Percentiles rank a stretch among this genome's conserved stretches.
Evolutionary conservation across 257 asterid genomes (phyloP).

Genomic region (Buddleja alternifolia): DNA sequence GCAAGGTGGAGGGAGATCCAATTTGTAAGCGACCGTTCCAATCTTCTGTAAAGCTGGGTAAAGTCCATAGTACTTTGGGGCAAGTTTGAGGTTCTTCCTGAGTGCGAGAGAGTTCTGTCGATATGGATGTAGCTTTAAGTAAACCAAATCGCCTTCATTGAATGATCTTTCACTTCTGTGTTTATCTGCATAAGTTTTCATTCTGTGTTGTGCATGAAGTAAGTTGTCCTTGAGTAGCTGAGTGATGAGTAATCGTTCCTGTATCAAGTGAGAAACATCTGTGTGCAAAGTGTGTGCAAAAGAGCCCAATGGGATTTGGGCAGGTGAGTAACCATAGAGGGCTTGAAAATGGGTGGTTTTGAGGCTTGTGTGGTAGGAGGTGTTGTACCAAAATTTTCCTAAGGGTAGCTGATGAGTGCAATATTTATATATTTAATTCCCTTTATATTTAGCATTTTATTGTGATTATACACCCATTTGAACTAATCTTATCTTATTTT

Average conservation of each 20-base stretch:
- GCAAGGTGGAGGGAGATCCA: neutral
- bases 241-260: neutral
- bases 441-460: too few species aligned
- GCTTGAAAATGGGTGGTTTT: constrained; percentile 1
- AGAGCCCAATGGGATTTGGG: fast-evolving
- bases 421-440: too few species aligned
- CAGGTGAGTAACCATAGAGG: neutral
- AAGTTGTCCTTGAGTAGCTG: neutral
- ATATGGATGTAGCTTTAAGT: too few species aligned
- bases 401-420: too few species aligned
- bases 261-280: neutral
- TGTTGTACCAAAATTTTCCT: constrained; percentile 12
- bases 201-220: neutral
- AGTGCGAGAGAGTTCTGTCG: neutral
- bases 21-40: neutral
- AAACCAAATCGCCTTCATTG: constrained; percentile 11
- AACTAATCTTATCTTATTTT: too few species aligned
- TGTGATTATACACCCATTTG: too few species aligned
- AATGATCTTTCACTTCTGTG: neutral
- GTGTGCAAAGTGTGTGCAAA: neutral
- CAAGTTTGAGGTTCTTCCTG: neutral
- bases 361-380: neutral
- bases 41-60: neutral
- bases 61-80: neutral
- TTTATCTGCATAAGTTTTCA: neutral